Percentiles rank a stretch among this genome's conserved stretches.
phyloP scores from a whole-genome alignment of 441 rosid genomes.

The Daphne laureola region DNA sequence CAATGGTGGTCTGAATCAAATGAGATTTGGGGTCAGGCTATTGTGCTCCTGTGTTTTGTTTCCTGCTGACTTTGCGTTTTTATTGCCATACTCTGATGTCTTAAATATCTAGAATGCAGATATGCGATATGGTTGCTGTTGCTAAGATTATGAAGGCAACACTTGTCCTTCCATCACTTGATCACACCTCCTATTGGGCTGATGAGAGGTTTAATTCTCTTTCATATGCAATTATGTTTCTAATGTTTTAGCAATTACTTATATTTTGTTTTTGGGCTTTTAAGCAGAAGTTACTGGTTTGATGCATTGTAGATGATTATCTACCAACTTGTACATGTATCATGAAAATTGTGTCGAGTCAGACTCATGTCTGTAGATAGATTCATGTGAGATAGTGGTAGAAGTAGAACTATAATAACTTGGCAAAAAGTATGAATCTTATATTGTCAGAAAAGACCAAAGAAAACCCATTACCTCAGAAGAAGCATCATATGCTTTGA shows the following conservation, averaged over 20 bases:
- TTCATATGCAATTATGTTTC: background rate
- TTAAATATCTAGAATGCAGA: constrained; percentile 67
- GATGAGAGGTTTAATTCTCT: constrained; percentile 53
- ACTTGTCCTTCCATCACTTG: constrained; percentile 86
- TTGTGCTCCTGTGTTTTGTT: constrained; percentile 19
- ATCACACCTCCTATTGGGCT: constrained; percentile 86
- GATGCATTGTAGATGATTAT: too few relatives aligned
- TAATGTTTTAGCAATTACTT: background rate
- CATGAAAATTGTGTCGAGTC: too few relatives aligned
- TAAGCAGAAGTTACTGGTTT: too few relatives aligned
- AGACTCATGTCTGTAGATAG: too few relatives aligned
- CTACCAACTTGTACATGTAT: too few relatives aligned
- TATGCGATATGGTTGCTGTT: constrained; percentile 91
- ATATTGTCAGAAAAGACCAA: too few relatives aligned
- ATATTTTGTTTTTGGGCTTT: too few relatives aligned
- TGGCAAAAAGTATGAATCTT: too few relatives aligned
- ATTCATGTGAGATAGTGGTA: too few relatives aligned
- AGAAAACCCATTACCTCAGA: too few relatives aligned
- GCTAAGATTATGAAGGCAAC: constrained; percentile 91
- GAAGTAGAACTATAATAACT: too few relatives aligned
- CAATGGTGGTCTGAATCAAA: constrained; percentile 97
- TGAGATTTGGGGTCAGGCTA: constrained; percentile 99
- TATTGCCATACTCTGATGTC: constrained; percentile 29
- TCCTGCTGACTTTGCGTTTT: constrained; percentile 10
- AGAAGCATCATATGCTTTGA: too few relatives aligned